Evolutionary conservation across 2,329 filamentous ascomycete species (phyloP).

Genomic region (Verruconis gallopava): DNA sequence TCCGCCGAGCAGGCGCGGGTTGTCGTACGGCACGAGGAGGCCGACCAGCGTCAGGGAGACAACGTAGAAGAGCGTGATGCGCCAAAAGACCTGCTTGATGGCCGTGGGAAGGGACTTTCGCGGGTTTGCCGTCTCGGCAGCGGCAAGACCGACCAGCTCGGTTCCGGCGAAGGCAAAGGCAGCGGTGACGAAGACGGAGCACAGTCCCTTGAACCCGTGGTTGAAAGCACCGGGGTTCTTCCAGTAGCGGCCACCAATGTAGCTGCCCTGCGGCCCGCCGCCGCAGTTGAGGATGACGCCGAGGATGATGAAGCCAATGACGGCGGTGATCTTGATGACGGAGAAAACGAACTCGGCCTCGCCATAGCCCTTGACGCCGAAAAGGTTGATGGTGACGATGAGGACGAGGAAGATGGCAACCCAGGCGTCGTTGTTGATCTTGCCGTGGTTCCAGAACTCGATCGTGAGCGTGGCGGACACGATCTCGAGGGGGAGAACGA

Average conservation of each 20-base stretch:
- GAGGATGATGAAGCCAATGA: slow-evolving; percentile 52
- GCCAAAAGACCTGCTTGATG: slow-evolving; percentile 91
- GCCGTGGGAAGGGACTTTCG: slow-evolving; percentile 73
- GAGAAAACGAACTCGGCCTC: slow-evolving; percentile 72
- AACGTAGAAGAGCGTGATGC: slow-evolving; percentile 69
- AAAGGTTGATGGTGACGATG: slow-evolving; percentile 74
- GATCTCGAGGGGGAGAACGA: slow-evolving; percentile 72
- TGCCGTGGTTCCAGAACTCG: slow-evolving; percentile 56
- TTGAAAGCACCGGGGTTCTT: slow-evolving; percentile 65
- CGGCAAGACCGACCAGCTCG: slow-evolving; percentile 62
- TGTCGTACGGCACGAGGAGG: slow-evolving; percentile 63
- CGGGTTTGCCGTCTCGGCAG: slow-evolving; percentile 67
- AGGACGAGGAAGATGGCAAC: slow-evolving; percentile 67
- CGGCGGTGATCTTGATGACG: slow-evolving; percentile 71
- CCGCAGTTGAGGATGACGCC: slow-evolving; percentile 78
- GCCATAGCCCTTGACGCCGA: slow-evolving; percentile 57
- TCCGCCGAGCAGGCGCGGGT: slow-evolving; percentile 48
- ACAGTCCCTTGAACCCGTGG: slow-evolving; percentile 73
- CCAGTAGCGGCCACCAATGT: slow-evolving; percentile 66
- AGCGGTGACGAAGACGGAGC: slow-evolving; percentile 62
- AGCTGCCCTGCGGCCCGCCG: slow-evolving; percentile 49
- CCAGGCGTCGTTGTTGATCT: slow-evolving; percentile 57
- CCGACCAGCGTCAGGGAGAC: slow-evolving; percentile 71
- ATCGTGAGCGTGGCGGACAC: slow-evolving; percentile 79
- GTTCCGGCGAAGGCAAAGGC: slow-evolving; percentile 65